Percentiles rank a stretch among this genome's conserved stretches.
Evolutionary conservation across 306 rosid genomes (phyloP).

Genomic region (Cicer bijugum): DNA sequence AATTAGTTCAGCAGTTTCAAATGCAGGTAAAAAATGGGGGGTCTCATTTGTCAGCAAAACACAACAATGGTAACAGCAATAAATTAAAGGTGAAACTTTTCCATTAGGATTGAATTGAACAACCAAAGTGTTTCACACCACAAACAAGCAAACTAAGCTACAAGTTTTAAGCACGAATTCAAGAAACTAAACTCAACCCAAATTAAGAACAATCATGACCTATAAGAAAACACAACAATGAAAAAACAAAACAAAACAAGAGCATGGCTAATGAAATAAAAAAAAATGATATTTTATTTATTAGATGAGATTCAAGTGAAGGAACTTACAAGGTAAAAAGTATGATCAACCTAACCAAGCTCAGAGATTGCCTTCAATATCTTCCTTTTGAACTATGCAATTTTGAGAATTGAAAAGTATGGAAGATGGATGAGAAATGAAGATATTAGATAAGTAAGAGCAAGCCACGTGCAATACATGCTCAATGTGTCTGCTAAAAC

Average conservation of each 20-base stretch:
- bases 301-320: slow-evolving; percentile 13
- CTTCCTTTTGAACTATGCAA: not conserved
- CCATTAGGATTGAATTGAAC: not conserved
- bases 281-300: not conserved
- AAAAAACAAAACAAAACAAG: not conserved
- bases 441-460: slow-evolving; percentile 13
- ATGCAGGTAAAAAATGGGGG: not conserved
- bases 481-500: not conserved
- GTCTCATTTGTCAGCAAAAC: slow-evolving; percentile 1
- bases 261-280: not conserved
- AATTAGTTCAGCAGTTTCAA: slow-evolving; percentile 7
- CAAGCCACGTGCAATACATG: slow-evolving; percentile 11
- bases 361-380: not conserved
- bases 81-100: not conserved
- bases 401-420: slow-evolving; percentile 21
- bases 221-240: slow-evolving; percentile 27
- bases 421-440: slow-evolving; percentile 4
- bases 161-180: not conserved
- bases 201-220: slow-evolving; percentile 31
- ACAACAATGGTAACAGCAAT: not conserved
- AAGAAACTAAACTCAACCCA: slow-evolving; percentile 11
- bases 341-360: not conserved
- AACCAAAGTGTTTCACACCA: no score
- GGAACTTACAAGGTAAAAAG: slow-evolving; percentile 38
- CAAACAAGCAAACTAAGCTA: not conserved